These are phyloP conservation scores for Camellia sinensis DNA, from an alignment of 148 eudicot species.

Conservation along the genomic window DNA sequence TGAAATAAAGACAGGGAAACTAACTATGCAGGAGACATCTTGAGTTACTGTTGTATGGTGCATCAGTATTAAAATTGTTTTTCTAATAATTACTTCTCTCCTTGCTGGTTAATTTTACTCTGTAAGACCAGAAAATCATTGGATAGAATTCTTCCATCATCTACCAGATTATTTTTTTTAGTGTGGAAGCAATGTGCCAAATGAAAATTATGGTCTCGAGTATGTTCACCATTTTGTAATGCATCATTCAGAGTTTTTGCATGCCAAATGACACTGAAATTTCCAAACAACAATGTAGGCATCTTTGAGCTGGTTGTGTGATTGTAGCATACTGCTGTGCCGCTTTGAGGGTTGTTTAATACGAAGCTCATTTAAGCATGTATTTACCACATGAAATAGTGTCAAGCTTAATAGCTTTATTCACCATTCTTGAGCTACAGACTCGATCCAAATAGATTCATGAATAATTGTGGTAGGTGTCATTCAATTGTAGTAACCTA, in stretches of 20 bases:
- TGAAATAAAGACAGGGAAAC: background rate
- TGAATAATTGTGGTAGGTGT: background rate
- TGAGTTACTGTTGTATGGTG: background rate
- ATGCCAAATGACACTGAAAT: background rate
- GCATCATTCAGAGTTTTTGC: background rate
- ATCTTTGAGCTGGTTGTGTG: background rate
- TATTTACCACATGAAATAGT: background rate
- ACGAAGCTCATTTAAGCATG: background rate
- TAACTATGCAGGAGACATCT: background rate
- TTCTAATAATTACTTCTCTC: background rate
- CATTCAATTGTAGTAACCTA: background rate
- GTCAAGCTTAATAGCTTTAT: background rate
- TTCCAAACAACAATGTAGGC: conserved; percentile 1
- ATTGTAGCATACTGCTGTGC: background rate
- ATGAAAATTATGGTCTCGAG: background rate
- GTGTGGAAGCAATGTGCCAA: background rate
- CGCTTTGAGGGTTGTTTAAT: background rate
- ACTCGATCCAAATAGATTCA: background rate
- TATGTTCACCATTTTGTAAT: background rate
- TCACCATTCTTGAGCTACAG: background rate
- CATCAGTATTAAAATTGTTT: background rate
- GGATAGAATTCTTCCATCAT: background rate
- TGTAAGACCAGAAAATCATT: background rate
- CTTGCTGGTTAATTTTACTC: background rate
- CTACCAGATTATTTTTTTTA: background rate